Conservation (phyloP, 2,329 filamentous ascomycete species). For the Zasmidium angulare region DNA sequence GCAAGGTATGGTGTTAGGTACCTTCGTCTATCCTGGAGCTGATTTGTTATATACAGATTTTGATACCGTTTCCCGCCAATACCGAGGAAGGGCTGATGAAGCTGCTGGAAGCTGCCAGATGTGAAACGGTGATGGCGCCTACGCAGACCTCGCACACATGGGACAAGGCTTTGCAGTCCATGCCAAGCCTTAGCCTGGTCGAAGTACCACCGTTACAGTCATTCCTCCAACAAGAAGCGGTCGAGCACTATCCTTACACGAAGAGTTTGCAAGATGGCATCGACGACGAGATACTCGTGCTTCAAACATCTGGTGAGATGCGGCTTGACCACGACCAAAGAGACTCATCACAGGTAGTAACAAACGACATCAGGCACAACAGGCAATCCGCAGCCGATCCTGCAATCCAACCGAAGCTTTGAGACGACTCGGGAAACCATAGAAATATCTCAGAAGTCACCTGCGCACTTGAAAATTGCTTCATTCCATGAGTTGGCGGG, state of each 20-base stretch:
- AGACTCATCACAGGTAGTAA: neutral
- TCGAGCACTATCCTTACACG: neutral
- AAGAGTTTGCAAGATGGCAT: neutral
- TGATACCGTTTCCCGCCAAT: slow-evolving; percentile 13
- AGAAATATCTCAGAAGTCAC: neutral
- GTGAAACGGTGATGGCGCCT: slow-evolving; percentile 4
- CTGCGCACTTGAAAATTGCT: slow-evolving; percentile 3
- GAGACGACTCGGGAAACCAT: neutral
- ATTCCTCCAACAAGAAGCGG: slow-evolving; percentile 3
- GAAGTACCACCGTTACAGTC: slow-evolving; percentile 4
- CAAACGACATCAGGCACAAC: slow-evolving; percentile 14
- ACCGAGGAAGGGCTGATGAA: slow-evolving; percentile 12
- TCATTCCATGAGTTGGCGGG: neutral
- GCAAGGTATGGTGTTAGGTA: neutral
- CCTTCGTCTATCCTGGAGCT: no score
- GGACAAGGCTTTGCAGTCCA: neutral
- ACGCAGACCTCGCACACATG: slow-evolving; percentile 2
- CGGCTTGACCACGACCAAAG: no score
- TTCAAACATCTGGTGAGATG: slow-evolving; percentile 10
- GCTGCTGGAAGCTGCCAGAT: slow-evolving; percentile 8
- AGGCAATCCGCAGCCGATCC: slow-evolving; percentile 15
- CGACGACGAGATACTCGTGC: neutral
- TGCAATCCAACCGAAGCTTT: no score
- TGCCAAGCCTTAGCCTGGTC: neutral
- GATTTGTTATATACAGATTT: no score